Base-by-base conservation (phyloP, 805 yeast species). In the Metschnikowia arizonensis region DNA sequence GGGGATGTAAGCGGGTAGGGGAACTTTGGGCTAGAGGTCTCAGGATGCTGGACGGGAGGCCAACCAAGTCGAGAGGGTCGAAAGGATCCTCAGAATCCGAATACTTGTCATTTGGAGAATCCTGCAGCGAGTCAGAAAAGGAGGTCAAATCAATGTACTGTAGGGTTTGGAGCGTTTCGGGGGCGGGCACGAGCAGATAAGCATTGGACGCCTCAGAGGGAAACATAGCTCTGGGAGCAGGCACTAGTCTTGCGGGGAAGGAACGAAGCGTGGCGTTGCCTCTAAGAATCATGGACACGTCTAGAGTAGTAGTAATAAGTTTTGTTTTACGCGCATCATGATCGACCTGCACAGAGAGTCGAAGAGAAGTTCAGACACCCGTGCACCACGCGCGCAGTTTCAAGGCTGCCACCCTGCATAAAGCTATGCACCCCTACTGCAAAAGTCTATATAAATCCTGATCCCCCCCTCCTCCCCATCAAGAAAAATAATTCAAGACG, bases 31-130 rank as follows among this genome's bases (percentile, higher is more conserved):
- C 33, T 1, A 30, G 11, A 2, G 42, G 42, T 1, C 4, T n/a
- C 25, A 11, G 32, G 2, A 14, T 18, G n/a, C 3, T 18, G 9
- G 12, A n/a, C 4, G 42, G 34, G 19, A 57, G 40, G 4, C 56
- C 59, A 14, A 50, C 54, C 33, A 57, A 45, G 36, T 57, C 59
- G 2, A 52, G 52, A 5, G 59, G 51, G 14, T 53, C 58, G 37
- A 52, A 52, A 2, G 54, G 56, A 29, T 54, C 59, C 11, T 54
- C 58, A 14, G 53, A 50, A 18, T 42, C 52, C 7, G 53, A 37
- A 14, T 25, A 31, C n/a, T 36, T 32, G 25, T 12, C 36, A 8
- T 7, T 42, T 14, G 40, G 46, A 3, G 38, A 43, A 10, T 44
- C 47, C 10, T 23, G 21, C 17, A 37, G 38, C 15, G 54, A 47